Base-by-base conservation (phyloP, 345 rosid species). In the Isatis tinctoria region DNA sequence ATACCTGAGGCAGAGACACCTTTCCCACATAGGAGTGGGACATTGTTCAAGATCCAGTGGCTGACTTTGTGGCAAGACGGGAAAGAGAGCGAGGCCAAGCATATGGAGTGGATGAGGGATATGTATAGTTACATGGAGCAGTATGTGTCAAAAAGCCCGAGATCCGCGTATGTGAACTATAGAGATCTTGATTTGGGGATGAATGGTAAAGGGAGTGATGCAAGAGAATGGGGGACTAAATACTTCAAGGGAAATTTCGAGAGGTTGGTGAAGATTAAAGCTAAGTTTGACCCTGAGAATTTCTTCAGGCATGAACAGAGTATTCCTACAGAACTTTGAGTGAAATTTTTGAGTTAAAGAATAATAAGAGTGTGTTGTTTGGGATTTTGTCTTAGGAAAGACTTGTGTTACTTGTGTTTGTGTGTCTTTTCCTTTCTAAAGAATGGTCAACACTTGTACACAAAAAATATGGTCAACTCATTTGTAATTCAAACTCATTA, bases 251-350 rank as follows among this genome's bases (percentile, higher is more conserved):
- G 72, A 5, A 88, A 86, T 69, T 86, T 85, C 74, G 74, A 74
- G 70, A 78, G 85, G 70, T 74, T 86, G 79, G 77, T 79, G 49
- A 33, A 60, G 26, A 80, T 85, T 43, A 88, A 88, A 74, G 78
- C 65, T 58, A 62, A 36, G 74, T 79, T 82, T 58, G 93, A 87
- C 78, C 89, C 93, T 1, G 80, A 67, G 7, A 87, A 88, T 64
- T 88, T 80, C 79, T 82, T 87, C 59, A 78, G 84, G 48, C 78
- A 78, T 80, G 84, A 83, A 76, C 91, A 88, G 72, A 88, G 93
- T 52, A 80, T 88, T 67, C 93, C 91, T 39, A 69, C 69, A n/a
- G 47, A 35, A 26, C 64, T 75, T 22, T 41, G 69, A 75, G 74
- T 43, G 37, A 62, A 60, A 20, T 40, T 40, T 11, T 30, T 30